Evolutionary conservation across 257 asterid genomes (phyloP).

Genomic region (Primulina tabacum): DNA sequence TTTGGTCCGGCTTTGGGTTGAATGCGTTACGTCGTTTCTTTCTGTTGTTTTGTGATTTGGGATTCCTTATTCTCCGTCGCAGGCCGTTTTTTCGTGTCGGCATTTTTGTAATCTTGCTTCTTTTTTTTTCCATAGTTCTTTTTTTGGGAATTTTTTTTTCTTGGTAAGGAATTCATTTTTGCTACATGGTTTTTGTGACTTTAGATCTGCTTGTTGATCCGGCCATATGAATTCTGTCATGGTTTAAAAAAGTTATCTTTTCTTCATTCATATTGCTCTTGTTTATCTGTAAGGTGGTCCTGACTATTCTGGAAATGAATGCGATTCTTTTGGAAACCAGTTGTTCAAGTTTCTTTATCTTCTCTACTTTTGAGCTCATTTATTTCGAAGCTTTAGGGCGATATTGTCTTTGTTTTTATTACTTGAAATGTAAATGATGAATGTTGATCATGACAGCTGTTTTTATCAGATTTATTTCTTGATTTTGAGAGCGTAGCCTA

Average conservation of each 20-base stretch:
- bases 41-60: not conserved
- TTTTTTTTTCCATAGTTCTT: not conserved
- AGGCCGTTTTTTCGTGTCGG: not conserved
- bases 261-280: not conserved
- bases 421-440: not conserved
- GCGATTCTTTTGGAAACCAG: not conserved
- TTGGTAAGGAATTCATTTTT: not conserved
- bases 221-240: not conserved
- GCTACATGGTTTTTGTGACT: not conserved
- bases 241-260: not conserved
- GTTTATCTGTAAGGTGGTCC: not conserved
- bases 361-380: not conserved
- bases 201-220: slow-evolving; percentile 3
- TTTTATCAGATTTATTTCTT: not conserved
- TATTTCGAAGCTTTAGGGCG: not conserved
- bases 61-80: not conserved
- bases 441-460: not conserved
- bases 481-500: not conserved
- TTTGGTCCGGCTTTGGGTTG: not conserved
- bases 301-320: not conserved
- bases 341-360: not conserved
- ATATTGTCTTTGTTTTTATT: not conserved
- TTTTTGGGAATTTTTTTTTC: not conserved
- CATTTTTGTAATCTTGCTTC: not conserved
- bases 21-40: not conserved